These are phyloP conservation scores for Thraustochytrium sp. DNA, from an alignment of 352 stramenopile species.

Conservation along the genomic window DNA sequence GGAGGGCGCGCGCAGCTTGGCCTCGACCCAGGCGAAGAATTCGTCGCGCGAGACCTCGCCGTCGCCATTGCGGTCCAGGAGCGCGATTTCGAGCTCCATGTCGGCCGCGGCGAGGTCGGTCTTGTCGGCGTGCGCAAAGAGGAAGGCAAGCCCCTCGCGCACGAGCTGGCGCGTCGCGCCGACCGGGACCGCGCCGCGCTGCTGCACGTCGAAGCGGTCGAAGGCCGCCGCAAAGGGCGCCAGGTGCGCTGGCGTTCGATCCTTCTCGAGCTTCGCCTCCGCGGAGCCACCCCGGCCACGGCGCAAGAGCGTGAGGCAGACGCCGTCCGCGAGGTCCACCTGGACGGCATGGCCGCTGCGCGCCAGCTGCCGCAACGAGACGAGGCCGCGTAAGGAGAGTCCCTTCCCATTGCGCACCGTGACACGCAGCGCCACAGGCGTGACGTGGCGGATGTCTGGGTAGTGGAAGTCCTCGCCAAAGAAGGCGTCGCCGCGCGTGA, in stretches of 20 bases:
- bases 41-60: slow-evolving; percentile 4
- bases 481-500: background rate
- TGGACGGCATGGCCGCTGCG: background rate
- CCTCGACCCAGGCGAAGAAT: slow-evolving; percentile 23
- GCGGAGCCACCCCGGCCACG: no score
- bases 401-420: no score
- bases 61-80: slow-evolving; percentile 20
- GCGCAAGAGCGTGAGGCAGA: background rate
- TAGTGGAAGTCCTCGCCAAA: background rate
- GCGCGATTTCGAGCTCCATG: background rate
- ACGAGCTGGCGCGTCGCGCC: background rate
- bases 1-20: background rate
- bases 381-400: no score
- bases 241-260: background rate
- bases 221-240: background rate
- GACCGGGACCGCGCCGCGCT: background rate
- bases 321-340: background rate
- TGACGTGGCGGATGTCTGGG: background rate
- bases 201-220: background rate
- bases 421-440: background rate
- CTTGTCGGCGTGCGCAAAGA: background rate
- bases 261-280: no score
- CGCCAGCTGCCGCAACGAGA: background rate
- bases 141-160: slow-evolving; percentile 31
- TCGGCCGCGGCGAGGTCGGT: background rate